Conservation (phyloP, 2,329 filamentous ascomycete species). For the Pestalotiopsis sp. region DNA sequence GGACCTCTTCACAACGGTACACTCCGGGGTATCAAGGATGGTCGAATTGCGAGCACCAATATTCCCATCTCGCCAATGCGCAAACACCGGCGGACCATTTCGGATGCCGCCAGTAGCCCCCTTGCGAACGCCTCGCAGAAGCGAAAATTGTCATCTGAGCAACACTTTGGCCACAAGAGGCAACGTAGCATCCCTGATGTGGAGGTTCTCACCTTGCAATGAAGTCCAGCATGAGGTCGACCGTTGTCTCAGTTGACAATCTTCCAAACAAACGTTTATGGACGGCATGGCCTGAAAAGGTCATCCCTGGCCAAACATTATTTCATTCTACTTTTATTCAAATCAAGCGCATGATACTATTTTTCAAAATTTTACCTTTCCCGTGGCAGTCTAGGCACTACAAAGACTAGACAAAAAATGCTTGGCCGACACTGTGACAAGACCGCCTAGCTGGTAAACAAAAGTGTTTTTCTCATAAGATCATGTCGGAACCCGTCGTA, state of each 20-base stretch:
- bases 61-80: conserved; percentile 70
- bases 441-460: neutral
- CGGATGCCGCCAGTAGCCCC: conserved; percentile 51
- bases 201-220: conserved; percentile 27
- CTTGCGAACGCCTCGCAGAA: conserved; percentile 53
- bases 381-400: neutral
- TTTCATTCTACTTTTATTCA: conserved; percentile 46
- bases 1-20: conserved; percentile 62
- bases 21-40: conserved; percentile 65
- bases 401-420: conserved; percentile 9
- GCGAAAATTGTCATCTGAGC: conserved; percentile 55
- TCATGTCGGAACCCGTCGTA: neutral
- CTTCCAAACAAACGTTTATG: conserved; percentile 27
- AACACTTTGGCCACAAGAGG: conserved; percentile 51
- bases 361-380: conserved; percentile 13
- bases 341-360: conserved; percentile 36
- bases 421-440: neutral
- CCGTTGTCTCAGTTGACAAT: conserved; percentile 13
- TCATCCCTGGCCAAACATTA: conserved; percentile 41
- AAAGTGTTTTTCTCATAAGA: neutral
- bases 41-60: conserved; percentile 66
- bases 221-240: neutral
- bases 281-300: conserved; percentile 29
- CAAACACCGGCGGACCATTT: conserved; percentile 52
- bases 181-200: conserved; percentile 63